These are phyloP conservation scores for Noccaea caerulescens DNA, from an alignment of 345 rosid species.

Conservation along the genomic window DNA sequence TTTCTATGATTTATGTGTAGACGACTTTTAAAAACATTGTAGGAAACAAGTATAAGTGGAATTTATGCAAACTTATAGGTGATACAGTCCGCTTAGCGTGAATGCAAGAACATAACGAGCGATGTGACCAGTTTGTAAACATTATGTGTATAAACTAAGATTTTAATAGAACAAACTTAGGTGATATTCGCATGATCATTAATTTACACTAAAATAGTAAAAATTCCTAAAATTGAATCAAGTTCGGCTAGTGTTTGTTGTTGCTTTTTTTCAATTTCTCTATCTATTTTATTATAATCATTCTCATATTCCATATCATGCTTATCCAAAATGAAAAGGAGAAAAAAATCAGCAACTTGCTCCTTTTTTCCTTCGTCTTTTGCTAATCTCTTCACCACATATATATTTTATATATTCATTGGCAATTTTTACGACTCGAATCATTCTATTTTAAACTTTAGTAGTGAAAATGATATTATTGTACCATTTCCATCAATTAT, in stretches of 20 bases:
- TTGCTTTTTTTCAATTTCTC: conserved; percentile 14
- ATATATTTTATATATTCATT: conserved; percentile 11
- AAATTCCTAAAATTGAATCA: not conserved
- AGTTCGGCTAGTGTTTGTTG: conserved; percentile 17
- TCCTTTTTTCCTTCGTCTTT: conserved; percentile 19
- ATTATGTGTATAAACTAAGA: not conserved
- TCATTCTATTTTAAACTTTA: conserved; percentile 37
- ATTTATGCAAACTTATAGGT: conserved; percentile 42
- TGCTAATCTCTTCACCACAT: conserved; percentile 34
- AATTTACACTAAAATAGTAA: conserved; percentile 22
- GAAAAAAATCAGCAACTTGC: conserved; percentile 33
- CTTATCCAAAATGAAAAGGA: conserved; percentile 37
- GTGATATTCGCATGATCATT: conserved; percentile 27
- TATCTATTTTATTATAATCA: conserved; percentile 32
- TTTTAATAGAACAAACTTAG: not conserved
- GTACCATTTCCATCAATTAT: conserved; percentile 18
- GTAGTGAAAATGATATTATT: conserved; percentile 31
- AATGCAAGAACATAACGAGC: conserved; percentile 25
- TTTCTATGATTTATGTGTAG: conserved; percentile 18
- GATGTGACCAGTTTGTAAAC: conserved; percentile 12
- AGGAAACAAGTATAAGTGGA: conserved; percentile 49
- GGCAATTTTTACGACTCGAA: conserved; percentile 26
- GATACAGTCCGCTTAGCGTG: conserved; percentile 33
- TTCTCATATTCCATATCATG: conserved; percentile 33
- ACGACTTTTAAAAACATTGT: conserved; percentile 13